Evolutionary conservation across 371 early-diverging fungal species (phyloP).

Genomic region (Mortierella polycephala): DNA sequence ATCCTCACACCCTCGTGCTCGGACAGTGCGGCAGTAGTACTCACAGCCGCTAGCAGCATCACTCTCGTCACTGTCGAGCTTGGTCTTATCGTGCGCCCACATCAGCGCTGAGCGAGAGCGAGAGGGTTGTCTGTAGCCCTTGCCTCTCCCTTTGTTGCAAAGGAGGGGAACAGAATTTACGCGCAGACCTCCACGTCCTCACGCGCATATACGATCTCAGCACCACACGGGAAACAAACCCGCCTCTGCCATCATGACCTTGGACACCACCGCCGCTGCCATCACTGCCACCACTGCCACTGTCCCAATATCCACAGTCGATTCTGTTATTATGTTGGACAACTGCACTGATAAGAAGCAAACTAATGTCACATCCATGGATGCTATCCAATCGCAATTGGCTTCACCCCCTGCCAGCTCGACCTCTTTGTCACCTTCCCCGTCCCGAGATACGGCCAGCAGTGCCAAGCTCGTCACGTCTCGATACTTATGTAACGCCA

Average conservation of each 20-base stretch:
- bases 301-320: no score
- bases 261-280: no score
- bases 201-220: not conserved
- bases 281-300: no score
- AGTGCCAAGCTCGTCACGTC: not conserved
- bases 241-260: no score
- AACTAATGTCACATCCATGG: not conserved
- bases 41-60: slow-evolving; percentile 2
- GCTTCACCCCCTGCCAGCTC: slow-evolving; percentile 27
- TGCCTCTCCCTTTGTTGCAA: slow-evolving; percentile 11
- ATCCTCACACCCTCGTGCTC: not conserved
- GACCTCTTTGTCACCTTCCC: slow-evolving; percentile 13
- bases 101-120: no score
- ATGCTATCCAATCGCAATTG: not conserved
- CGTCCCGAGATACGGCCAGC: slow-evolving; percentile 1
- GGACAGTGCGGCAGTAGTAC: slow-evolving; percentile 1
- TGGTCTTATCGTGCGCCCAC: no score
- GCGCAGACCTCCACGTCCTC: not conserved
- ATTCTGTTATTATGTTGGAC: not conserved
- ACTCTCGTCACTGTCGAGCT: not conserved
- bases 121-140: not conserved
- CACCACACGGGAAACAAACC: no score
- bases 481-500: not conserved
- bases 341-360: not conserved
- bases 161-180: not conserved